Base-by-base conservation (phyloP, 805 yeast genomes). In the Candida ficus region DNA sequence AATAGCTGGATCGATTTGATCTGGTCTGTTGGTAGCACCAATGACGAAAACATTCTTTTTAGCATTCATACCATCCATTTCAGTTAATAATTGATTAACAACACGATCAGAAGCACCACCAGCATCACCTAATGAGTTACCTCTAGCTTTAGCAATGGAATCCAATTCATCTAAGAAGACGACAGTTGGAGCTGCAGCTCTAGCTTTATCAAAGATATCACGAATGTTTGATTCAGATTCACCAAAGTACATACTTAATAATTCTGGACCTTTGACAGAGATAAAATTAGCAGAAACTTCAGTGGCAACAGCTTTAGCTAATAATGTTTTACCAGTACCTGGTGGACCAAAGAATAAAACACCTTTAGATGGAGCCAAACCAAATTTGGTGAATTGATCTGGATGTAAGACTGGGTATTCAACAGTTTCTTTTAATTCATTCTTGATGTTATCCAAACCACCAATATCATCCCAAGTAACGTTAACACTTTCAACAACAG, bases 11-110 rank as follows among this genome's bases (percentile, higher is more conserved):
- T 93, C 99, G 54, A 93, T 93, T 72, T 93, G 98, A 66, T 95
- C 99, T 30, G 99, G 99, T 74, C 99, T 82, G 70, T 93, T 93
- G 42, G 99, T 93, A 31, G 99, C 99, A 70, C 99, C 99, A 69
- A 93, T 88, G 42, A 93, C 97, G 61, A 93, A 93, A 28, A 93
- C 99, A 61, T 93, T 93, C 81, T 93, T 93, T 75, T 93, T 93
- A 49, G 97, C 96, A 63, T 93, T 93, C 99, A 93, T 93, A 79
- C 99, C 99, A 68, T 93, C 99, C 99, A 93, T 93, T 71, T 90
- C 96, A 8, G 97, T 89, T 63, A 90, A 76, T 61, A 90, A 76
- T 70, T 90, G 97, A 68, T 91, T 90, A 39, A 90, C 97, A 48
- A 90, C 96, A 66, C 95, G 81, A 69, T 90, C 97, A 39, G 93